Conservation (phyloP, 164 flowering plant genomes). For the Annona squamosa region DNA sequence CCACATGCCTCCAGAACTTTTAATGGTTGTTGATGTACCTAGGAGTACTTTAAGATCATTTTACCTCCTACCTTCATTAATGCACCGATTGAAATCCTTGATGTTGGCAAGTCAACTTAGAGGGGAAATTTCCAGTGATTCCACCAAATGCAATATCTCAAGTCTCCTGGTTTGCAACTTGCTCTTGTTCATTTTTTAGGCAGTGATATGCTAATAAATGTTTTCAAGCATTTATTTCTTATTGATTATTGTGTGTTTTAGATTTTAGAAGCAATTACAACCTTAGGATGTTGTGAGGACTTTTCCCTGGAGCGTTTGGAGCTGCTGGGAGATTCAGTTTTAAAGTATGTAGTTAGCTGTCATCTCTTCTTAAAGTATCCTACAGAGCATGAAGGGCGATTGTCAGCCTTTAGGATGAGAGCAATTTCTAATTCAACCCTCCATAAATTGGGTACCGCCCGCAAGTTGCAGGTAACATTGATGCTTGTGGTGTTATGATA, state of each 20-base stretch:
- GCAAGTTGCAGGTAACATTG: slow-evolving; percentile 61
- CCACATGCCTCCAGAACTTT: slow-evolving; percentile 89
- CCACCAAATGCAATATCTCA: slow-evolving; percentile 36
- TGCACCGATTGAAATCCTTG: slow-evolving; percentile 79
- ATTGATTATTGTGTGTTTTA: slow-evolving; percentile 17
- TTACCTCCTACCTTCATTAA: slow-evolving; percentile 83
- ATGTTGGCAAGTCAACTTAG: slow-evolving; percentile 91
- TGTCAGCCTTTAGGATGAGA: slow-evolving; percentile 40
- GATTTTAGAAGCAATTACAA: slow-evolving; percentile 91
- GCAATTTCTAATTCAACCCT: slow-evolving; percentile 67
- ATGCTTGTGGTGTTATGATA: neutral
- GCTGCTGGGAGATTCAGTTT: slow-evolving; percentile 88
- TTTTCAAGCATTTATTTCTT: neutral
- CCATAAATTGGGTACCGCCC: slow-evolving; percentile 56
- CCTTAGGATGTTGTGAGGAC: slow-evolving; percentile 62
- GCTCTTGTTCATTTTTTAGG: neutral
- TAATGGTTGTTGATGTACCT: slow-evolving; percentile 39
- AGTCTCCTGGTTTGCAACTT: slow-evolving; percentile 55
- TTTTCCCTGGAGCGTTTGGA: slow-evolving; percentile 95
- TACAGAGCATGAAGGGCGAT: slow-evolving; percentile 71
- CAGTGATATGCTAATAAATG: neutral
- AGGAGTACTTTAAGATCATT: slow-evolving; percentile 42
- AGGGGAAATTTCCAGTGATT: slow-evolving; percentile 42
- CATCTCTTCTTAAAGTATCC: slow-evolving; percentile 70
- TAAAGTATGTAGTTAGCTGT: slow-evolving; percentile 83